A percentile compares a stretch with the other conserved stretches of the same genome.
These are phyloP conservation scores for Adansonia rubrostipa DNA, from an alignment of 441 rosid genomes.

Conservation along the genomic window DNA sequence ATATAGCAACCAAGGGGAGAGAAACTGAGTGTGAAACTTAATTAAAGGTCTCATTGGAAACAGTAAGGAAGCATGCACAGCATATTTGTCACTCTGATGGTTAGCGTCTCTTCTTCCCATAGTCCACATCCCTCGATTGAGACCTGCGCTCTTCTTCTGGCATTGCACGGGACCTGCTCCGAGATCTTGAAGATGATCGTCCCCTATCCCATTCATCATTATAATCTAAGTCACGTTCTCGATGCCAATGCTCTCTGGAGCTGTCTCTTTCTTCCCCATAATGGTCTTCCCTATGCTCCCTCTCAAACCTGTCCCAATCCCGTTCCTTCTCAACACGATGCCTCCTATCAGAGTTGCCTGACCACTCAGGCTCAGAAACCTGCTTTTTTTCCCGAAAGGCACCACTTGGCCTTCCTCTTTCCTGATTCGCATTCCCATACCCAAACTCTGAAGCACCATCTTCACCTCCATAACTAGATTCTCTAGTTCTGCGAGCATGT, in stretches of 20 bases:
- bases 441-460: slow-evolving; percentile 93
- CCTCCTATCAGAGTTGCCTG: slow-evolving; percentile 77
- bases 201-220: slow-evolving; percentile 87
- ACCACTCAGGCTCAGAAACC: slow-evolving; percentile 75
- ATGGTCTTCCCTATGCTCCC: slow-evolving; percentile 66
- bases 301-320: slow-evolving; percentile 65
- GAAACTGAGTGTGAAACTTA: slow-evolving; percentile 18
- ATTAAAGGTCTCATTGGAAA: slow-evolving; percentile 26
- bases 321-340: slow-evolving; percentile 71
- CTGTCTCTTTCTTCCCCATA: slow-evolving; percentile 75
- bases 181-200: slow-evolving; percentile 69
- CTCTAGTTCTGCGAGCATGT: slow-evolving; percentile 63
- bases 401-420: slow-evolving; percentile 66
- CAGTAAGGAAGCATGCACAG: slow-evolving; percentile 26
- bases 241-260: slow-evolving; percentile 66
- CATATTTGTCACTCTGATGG: slow-evolving; percentile 45
- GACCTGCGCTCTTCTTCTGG: slow-evolving; percentile 79
- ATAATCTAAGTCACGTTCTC: slow-evolving; percentile 73
- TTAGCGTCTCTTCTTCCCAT: slow-evolving; percentile 82
- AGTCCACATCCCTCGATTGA: slow-evolving; percentile 86
- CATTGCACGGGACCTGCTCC: slow-evolving; percentile 72
- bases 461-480: slow-evolving; percentile 87
- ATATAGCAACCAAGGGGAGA: slow-evolving; percentile 29
- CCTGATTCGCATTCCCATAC: slow-evolving; percentile 81
- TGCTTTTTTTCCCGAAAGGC: slow-evolving; percentile 74